These are phyloP conservation scores for Cladophialophora immunda DNA, from an alignment of 2,329 filamentous ascomycete species.

Conservation along the genomic window DNA sequence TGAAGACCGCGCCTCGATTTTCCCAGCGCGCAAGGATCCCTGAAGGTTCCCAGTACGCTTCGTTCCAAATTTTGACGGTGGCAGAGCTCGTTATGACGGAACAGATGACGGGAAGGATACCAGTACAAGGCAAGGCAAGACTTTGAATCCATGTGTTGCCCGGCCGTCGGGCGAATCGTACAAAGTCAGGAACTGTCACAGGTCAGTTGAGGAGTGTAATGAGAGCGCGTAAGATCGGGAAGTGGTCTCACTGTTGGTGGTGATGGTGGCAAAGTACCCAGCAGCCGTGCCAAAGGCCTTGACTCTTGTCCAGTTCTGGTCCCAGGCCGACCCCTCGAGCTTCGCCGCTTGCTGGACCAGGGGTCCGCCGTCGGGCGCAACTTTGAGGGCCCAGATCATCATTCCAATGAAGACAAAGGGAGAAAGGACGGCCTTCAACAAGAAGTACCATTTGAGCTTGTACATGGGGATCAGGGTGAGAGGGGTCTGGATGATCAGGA, in stretches of 20 bases:
- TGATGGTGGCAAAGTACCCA: slow-evolving; percentile 5
- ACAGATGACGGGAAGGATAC: slow-evolving; percentile 60
- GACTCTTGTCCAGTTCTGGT: slow-evolving; percentile 43
- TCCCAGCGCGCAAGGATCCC: slow-evolving; percentile 44
- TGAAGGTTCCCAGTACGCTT: slow-evolving; percentile 44
- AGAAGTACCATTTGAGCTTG: slow-evolving; percentile 38
- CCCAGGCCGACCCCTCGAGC: slow-evolving; percentile 39
- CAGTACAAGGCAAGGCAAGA: too few species aligned
- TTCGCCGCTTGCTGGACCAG: slow-evolving; percentile 35
- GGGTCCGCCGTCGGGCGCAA: slow-evolving; percentile 32
- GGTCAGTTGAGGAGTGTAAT: too few species aligned
- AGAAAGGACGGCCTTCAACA: slow-evolving; percentile 39
- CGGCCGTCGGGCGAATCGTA: slow-evolving; percentile 42
- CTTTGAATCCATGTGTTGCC: too few species aligned
- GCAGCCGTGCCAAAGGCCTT: slow-evolving; percentile 4
- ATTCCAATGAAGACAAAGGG: slow-evolving; percentile 39
- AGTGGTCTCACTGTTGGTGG: slow-evolving; percentile 5
- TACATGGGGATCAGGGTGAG: slow-evolving; percentile 40
- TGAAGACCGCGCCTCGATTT: slow-evolving; percentile 46
- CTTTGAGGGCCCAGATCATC: slow-evolving; percentile 38
- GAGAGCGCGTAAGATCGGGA: too few species aligned
- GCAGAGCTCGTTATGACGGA: slow-evolving; percentile 57
- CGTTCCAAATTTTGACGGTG: slow-evolving; percentile 39
- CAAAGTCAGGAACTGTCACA: background rate
- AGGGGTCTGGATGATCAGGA: slow-evolving; percentile 37